Conservation (phyloP, 495 filamentous ascomycete species). For the Aspergillus baeticus region DNA sequence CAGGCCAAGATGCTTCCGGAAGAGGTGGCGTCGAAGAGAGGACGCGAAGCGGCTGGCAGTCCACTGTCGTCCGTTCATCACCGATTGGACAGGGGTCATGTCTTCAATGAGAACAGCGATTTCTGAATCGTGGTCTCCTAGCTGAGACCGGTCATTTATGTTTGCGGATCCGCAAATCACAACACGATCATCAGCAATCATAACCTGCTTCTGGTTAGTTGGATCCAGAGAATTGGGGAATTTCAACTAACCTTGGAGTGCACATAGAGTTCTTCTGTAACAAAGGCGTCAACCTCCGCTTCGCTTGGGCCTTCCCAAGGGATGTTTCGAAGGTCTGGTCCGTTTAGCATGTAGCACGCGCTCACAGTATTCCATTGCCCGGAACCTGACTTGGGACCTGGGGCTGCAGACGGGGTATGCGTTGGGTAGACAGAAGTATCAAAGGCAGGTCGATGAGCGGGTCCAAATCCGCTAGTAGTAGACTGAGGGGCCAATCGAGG, state of each 20-base stretch:
- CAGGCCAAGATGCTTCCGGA: constrained; percentile 88
- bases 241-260: constrained; percentile 69
- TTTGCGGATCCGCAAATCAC: constrained; percentile 94
- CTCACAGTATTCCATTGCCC: constrained; percentile 74
- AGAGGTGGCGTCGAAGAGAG: constrained; percentile 79
- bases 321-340: constrained; percentile 69
- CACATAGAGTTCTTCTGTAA: constrained; percentile 91
- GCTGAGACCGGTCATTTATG: constrained; percentile 90
- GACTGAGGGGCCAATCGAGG: constrained; percentile 65
- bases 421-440: constrained; percentile 50
- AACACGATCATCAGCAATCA: constrained; percentile 87
- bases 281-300: constrained; percentile 82
- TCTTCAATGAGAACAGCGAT: constrained; percentile 84
- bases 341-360: constrained; percentile 81
- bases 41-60: constrained; percentile 77
- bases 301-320: constrained; percentile 73
- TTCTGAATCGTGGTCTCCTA: constrained; percentile 82
- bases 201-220: constrained; percentile 49
- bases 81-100: constrained; percentile 61
- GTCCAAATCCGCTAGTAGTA: constrained; percentile 30
- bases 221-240: not conserved
- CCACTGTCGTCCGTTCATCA: constrained; percentile 71
- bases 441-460: constrained; percentile 34
- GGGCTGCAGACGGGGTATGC: constrained; percentile 65
- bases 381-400: constrained; percentile 32